Percentiles rank a stretch among this genome's conserved stretches.
These are phyloP conservation scores for Chrysanthemum makinoi DNA, from an alignment of 129 eudicot genomes.

Conservation along the genomic window DNA sequence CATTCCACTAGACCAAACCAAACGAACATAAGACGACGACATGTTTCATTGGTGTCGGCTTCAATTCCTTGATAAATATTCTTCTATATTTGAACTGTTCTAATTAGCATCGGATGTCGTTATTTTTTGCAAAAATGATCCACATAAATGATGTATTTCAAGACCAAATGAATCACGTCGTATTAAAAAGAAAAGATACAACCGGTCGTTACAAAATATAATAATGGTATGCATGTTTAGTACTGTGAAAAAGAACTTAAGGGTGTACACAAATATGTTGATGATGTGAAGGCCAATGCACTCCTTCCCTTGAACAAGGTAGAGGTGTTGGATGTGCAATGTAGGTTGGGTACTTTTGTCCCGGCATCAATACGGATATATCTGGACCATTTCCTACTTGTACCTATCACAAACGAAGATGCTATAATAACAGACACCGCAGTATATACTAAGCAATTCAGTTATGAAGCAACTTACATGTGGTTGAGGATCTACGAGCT, in stretches of 20 bases:
- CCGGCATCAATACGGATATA: conserved; percentile 79
- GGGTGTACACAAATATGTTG: conserved; percentile 31
- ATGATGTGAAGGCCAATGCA: conserved; percentile 60
- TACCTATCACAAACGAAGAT: conserved; percentile 30
- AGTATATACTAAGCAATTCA: background rate
- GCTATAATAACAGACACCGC: background rate
- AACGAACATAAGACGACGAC: conserved; percentile 12
- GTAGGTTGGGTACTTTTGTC: conserved; percentile 70
- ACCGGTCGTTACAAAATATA: too few species aligned
- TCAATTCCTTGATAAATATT: conserved; percentile 7
- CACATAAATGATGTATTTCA: background rate
- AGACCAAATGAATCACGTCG: background rate
- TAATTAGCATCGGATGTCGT: too few species aligned
- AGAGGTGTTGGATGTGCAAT: conserved; percentile 91
- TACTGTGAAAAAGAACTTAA: background rate
- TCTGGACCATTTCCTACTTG: conserved; percentile 44
- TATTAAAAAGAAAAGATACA: too few species aligned
- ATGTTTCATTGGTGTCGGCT: conserved; percentile 17
- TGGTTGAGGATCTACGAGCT: conserved; percentile 40
- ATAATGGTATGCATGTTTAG: background rate
- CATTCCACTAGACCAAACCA: conserved; percentile 21
- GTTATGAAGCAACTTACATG: conserved; percentile 26
- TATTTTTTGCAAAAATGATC: background rate
- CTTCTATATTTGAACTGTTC: background rate
- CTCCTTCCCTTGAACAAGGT: conserved; percentile 78